Percentiles rank a stretch among this genome's conserved stretches.
These are phyloP conservation scores for Leccinum barrowsii DNA, from an alignment of 768 basidiomycete species.

Conservation along the genomic window DNA sequence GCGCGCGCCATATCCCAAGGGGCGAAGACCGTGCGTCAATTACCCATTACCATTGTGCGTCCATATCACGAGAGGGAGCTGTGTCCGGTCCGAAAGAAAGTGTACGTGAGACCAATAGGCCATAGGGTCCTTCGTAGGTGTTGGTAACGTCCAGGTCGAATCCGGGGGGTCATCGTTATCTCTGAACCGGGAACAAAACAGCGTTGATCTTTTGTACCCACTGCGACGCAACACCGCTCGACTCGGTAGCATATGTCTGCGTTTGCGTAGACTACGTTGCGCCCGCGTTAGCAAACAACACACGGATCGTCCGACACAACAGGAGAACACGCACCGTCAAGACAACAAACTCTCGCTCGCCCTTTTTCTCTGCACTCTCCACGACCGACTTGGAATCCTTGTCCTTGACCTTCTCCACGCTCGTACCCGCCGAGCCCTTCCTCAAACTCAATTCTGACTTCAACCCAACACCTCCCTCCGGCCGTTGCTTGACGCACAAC, in stretches of 20 bases:
- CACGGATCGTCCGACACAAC: background rate
- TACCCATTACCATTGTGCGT: background rate
- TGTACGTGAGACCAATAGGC: background rate
- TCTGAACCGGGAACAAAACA: background rate
- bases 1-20: background rate
- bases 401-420: slow-evolving; percentile 21
- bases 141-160: background rate
- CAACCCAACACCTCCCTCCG: slow-evolving; percentile 36
- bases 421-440: slow-evolving; percentile 3
- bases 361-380: slow-evolving; percentile 46
- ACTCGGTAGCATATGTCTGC: slow-evolving; percentile 40
- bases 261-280: slow-evolving; percentile 43
- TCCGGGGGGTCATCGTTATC: background rate
- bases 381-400: slow-evolving; percentile 46
- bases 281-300: background rate
- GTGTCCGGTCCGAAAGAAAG: background rate
- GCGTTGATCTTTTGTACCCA: slow-evolving; percentile 43
- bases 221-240: slow-evolving; percentile 29
- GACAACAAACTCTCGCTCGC: slow-evolving; percentile 58
- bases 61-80: background rate
- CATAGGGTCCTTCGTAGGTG: background rate
- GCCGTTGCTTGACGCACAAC: slow-evolving; percentile 51
- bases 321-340: slow-evolving; percentile 46
- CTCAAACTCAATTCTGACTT: slow-evolving; percentile 52
- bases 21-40: background rate